Base-by-base conservation (phyloP, 768 basidiomycete genomes). In the Russula abietina region DNA sequence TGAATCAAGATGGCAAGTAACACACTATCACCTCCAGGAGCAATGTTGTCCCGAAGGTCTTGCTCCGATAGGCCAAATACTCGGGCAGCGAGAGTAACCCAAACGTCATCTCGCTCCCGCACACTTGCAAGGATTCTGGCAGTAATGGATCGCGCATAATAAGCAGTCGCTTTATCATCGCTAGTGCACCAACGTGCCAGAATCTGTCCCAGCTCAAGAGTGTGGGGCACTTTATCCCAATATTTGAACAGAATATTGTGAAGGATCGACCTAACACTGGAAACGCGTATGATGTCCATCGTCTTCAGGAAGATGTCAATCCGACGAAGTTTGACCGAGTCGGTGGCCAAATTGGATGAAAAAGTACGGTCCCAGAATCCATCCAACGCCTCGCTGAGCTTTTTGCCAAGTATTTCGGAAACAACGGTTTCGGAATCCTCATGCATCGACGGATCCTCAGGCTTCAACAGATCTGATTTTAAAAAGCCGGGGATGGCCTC, bases 141-240 rank as follows among this genome's bases (percentile, higher is more conserved):
- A 3, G 50, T 26, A 1, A 22, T 2, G 10, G 11, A 0, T 32
- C n/a, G 46, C 16, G n/a, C 26, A 49, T 14, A 8, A 0, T 0
- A 6, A 10, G 16, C 12, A 9, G 12, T 1, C 0, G 0, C 4
- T 14, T 8, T 0, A 2, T 22, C 3, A 6, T 36, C 2, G 33
- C 3, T 7, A 14, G 16, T 49, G 36, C 11, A n/a, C 55, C 55
- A 55, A 4, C 39, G 17, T 4, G 10, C 43, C 19, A 49, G 4
- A 46, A 8, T 3, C 3, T 38, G 53, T 4, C 32, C 43, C 19
- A 8, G 5, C 24, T 55, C 52, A 9, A 48, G 1, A 24, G 51
- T 54, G 11, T 10, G 5, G 16, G 50, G 22, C 11, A 22, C 22
- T 43, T 32, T n/a, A 14, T 28, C 14, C 28, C 30, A 11, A 8